A percentile compares a stretch with the other conserved stretches of the same genome.
phyloP scores from a whole-genome alignment of 441 rosid genomes.

The Euphorbia celastroides region DNA sequence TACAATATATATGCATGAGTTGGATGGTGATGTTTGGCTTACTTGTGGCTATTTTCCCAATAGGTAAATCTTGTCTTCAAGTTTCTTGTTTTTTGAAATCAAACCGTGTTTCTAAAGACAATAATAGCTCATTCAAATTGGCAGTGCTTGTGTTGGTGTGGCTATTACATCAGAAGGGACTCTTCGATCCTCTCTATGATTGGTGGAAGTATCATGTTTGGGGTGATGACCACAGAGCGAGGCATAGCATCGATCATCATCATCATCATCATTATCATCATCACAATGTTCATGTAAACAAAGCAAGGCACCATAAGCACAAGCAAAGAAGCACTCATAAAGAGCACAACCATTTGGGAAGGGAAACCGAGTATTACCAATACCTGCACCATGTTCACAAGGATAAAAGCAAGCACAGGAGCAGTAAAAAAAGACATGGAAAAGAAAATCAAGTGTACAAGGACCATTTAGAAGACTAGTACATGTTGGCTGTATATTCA shows the following conservation, averaged over 20 bases:
- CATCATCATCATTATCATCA: conserved; percentile 18
- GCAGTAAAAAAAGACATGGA: conserved; percentile 29
- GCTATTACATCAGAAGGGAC: conserved; percentile 89
- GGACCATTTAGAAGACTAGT: conserved; percentile 20
- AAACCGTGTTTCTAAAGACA: background rate
- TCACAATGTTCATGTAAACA: conserved; percentile 25
- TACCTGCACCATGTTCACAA: conserved; percentile 62
- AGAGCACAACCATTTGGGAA: conserved; percentile 34
- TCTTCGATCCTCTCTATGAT: conserved; percentile 74
- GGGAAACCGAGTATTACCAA: conserved; percentile 43
- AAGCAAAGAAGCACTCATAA: conserved; percentile 25
- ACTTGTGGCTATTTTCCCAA: conserved; percentile 62
- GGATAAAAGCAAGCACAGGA: conserved; percentile 55
- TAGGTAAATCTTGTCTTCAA: conserved; percentile 38
- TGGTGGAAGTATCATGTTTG: conserved; percentile 76
- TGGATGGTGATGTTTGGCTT: conserved; percentile 82
- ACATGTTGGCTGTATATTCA: too few species aligned
- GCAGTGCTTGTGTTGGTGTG: conserved; percentile 71
- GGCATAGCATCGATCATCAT: conserved; percentile 20
- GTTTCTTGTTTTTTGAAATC: background rate
- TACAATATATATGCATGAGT: conserved; percentile 84
- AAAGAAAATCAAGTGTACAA: conserved; percentile 24
- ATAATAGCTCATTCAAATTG: conserved; percentile 16
- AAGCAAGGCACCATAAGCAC: conserved; percentile 38
- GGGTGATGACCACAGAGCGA: conserved; percentile 7